Evolutionary conservation across 1,284 basidiomycete species (phyloP).

Genomic region (Ganoderma leucocontextum): DNA sequence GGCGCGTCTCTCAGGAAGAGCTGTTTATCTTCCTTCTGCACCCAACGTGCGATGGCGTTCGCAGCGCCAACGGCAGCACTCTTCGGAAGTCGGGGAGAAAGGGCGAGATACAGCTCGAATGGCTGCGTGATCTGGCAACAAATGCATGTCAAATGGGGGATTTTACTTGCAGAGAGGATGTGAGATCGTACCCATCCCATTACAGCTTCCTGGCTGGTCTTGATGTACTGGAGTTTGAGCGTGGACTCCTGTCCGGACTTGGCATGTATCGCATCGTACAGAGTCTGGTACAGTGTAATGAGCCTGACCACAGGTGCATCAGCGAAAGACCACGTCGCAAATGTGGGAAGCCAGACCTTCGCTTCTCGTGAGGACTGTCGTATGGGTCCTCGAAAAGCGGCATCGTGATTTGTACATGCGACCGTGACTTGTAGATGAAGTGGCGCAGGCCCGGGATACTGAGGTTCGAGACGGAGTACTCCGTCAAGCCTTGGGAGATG

Average conservation of each 20-base stretch:
- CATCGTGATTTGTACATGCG: slow-evolving; percentile 88
- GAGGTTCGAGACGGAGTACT: slow-evolving; percentile 75
- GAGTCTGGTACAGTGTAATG: slow-evolving; percentile 83
- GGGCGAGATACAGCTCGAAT: slow-evolving; percentile 90
- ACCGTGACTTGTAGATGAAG: slow-evolving; percentile 93
- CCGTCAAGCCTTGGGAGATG: slow-evolving; percentile 57
- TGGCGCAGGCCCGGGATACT: slow-evolving; percentile 90
- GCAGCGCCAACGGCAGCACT: slow-evolving; percentile 86
- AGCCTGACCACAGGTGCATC: slow-evolving; percentile 54
- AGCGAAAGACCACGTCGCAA: background rate
- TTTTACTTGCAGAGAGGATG: background rate
- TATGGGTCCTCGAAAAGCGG: slow-evolving; percentile 89
- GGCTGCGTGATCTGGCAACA: slow-evolving; percentile 82
- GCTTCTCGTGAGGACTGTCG: slow-evolving; percentile 61
- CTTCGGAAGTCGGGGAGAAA: slow-evolving; percentile 88
- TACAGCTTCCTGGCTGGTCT: slow-evolving; percentile 86
- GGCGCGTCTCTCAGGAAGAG: slow-evolving; percentile 90
- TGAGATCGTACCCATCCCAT: slow-evolving; percentile 81
- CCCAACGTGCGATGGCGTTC: slow-evolving; percentile 90
- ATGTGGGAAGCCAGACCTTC: slow-evolving; percentile 53
- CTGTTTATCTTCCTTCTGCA: slow-evolving; percentile 83
- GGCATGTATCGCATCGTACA: slow-evolving; percentile 88
- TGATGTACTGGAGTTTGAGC: slow-evolving; percentile 85
- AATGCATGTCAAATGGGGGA: slow-evolving; percentile 5
- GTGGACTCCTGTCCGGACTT: slow-evolving; percentile 81